Evolutionary conservation across 2,329 filamentous ascomycete species (phyloP).

Genomic region (Colletotrichum tabaci): DNA sequence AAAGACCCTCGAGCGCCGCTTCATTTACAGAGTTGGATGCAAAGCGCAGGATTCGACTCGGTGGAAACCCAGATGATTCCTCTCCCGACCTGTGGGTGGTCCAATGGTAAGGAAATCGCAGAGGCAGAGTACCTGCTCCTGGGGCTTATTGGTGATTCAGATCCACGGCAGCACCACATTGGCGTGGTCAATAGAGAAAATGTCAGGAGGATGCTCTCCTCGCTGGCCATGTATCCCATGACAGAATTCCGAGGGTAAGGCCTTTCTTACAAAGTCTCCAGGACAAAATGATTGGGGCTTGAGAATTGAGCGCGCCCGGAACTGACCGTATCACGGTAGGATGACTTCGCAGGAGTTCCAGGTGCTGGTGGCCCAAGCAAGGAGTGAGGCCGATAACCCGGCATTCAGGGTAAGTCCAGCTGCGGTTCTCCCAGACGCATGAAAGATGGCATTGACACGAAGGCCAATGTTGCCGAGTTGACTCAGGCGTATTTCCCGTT

Average conservation of each 20-base stretch:
- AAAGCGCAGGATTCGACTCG: slow-evolving; percentile 75
- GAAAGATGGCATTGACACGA: slow-evolving; percentile 19
- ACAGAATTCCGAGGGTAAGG: slow-evolving; percentile 64
- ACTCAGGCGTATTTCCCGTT: slow-evolving; percentile 73
- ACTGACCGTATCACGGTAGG: slow-evolving; percentile 54
- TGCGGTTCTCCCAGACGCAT: background rate
- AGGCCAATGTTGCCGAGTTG: background rate
- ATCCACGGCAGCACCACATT: slow-evolving; percentile 66
- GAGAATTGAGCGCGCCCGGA: slow-evolving; percentile 21
- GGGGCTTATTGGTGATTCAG: slow-evolving; percentile 51
- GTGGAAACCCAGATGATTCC: slow-evolving; percentile 77
- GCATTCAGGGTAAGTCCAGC: slow-evolving; percentile 66
- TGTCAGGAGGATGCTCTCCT: slow-evolving; percentile 67
- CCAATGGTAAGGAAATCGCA: slow-evolving; percentile 64
- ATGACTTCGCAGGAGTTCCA: slow-evolving; percentile 73
- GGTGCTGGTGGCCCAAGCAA: slow-evolving; percentile 69
- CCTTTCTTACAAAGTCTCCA: background rate
- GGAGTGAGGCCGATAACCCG: slow-evolving; percentile 66
- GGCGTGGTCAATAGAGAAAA: slow-evolving; percentile 69
- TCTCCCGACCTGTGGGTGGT: slow-evolving; percentile 80
- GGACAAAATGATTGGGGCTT: background rate
- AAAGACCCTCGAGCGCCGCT: slow-evolving; percentile 78
- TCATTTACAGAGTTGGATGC: slow-evolving; percentile 71
- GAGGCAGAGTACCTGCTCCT: background rate
- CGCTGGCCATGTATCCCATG: slow-evolving; percentile 71